Evolutionary conservation across 495 filamentous ascomycete species (phyloP), one percentile per base, ranked within the genome.

Genomic region (Rostrohypoxylon terebratum): DNA sequence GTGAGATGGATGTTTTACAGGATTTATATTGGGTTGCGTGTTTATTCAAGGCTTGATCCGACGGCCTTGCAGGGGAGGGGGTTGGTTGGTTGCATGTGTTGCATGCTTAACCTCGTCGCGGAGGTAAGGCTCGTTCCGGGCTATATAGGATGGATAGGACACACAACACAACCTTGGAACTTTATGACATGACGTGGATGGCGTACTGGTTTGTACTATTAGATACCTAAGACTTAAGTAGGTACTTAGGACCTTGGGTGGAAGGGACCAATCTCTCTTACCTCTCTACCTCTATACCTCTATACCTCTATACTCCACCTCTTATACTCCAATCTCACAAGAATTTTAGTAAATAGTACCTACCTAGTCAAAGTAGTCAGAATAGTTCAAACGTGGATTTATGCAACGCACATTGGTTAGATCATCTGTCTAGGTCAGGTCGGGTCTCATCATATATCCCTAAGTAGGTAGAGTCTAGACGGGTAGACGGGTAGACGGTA

Each of bases 11-110:
- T 42, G 25, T n/a, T n/a, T n/a, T 44, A 59, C 28, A 42, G 25
- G 55, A 20, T 42, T 57, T 18, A 14, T 38, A 38, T 33, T 23
- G 33, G 84, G 80, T 68, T 84, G 86, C n/a, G 83, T 86, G 66
- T 84, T 83, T 48, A 47, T 14, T 25, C 34, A 40, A 18, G 53
- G 31, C 23, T 47, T 47, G 58, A 55, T n/a, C 28, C 51, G 40
- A 36, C 40, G 44, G 70, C 59, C 69, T 59, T 63, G 59, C 9
- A 51, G 25, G 55, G 65, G 28, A n/a, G n/a, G n/a, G n/a, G n/a
- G n/a, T n/a, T n/a, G n/a, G 28, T 28, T n/a, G n/a, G 28, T 28
- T 28, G 28, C 28, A 28, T 28, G 28, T 42, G 45, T 62, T 34
- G 16, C 25, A 48, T 47, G 20, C 13, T 44, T 28, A 40, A 60